Evolutionary conservation across 2,329 filamentous ascomycete species (phyloP).

Genomic region (Lomentospora prolificans): DNA sequence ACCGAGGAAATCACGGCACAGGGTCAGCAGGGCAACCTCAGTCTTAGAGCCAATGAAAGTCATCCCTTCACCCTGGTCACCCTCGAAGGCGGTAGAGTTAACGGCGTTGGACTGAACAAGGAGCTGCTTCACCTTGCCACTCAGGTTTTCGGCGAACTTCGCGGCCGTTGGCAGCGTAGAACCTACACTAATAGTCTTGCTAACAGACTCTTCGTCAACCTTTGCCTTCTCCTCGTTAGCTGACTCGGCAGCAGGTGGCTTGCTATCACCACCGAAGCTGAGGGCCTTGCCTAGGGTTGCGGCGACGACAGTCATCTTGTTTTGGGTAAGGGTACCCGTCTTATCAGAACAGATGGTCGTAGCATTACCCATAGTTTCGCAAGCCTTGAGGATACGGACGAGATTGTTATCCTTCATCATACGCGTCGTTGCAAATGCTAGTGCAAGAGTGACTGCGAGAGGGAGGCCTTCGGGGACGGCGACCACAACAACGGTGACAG

Average conservation of each 20-base stretch:
- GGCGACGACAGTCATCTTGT: slow-evolving; percentile 66
- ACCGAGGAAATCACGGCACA: slow-evolving; percentile 39
- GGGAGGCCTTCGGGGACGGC: slow-evolving; percentile 58
- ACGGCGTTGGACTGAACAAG: slow-evolving; percentile 37
- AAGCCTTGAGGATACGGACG: slow-evolving; percentile 56
- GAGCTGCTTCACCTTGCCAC: slow-evolving; percentile 12
- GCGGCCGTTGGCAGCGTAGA: slow-evolving; percentile 21
- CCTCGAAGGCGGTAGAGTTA: slow-evolving; percentile 50
- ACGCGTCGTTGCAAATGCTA: slow-evolving; percentile 59
- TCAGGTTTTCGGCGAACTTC: slow-evolving; percentile 20
- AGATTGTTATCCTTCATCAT: slow-evolving; percentile 64
- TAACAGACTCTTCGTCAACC: slow-evolving; percentile 3
- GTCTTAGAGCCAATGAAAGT: slow-evolving; percentile 47
- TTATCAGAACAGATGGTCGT: slow-evolving; percentile 67
- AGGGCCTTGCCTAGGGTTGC: slow-evolving; percentile 45
- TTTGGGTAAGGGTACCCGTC: slow-evolving; percentile 38
- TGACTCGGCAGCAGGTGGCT: slow-evolving; percentile 1
- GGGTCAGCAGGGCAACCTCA: slow-evolving; percentile 42
- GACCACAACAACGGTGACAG: slow-evolving; percentile 57
- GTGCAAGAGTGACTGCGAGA: slow-evolving; percentile 55
- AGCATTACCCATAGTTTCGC: slow-evolving; percentile 64
- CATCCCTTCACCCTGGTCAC: slow-evolving; percentile 31
- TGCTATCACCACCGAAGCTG: slow-evolving; percentile 20
- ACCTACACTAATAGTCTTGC: slow-evolving; percentile 10
- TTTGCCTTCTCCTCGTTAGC: background rate